Conservation (phyloP, 306 rosid species). For the Quercus dentata region DNA sequence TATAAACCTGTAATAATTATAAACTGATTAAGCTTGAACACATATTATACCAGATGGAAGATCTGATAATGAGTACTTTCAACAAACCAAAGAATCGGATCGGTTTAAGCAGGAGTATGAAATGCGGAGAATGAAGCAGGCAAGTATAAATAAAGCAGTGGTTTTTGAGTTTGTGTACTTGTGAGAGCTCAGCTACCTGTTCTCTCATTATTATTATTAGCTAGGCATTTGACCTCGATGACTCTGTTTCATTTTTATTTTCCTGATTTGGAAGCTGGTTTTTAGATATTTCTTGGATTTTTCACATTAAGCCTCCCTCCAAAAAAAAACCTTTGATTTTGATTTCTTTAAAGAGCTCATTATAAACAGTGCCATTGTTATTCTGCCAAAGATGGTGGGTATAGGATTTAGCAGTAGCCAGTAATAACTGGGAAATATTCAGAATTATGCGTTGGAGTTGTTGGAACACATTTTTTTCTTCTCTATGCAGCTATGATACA, state of each 20-base stretch:
- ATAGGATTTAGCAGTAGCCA: neutral
- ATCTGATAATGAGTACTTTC: conserved; percentile 27
- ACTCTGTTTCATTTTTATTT: neutral
- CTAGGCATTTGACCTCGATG: neutral
- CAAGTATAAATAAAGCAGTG: neutral
- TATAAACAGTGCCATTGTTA: neutral
- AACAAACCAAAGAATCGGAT: conserved; percentile 32
- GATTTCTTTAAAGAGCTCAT: neutral
- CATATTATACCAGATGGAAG: conserved; percentile 18
- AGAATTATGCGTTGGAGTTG: neutral
- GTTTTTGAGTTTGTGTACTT: neutral
- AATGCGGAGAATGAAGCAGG: conserved; percentile 42
- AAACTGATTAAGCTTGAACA: neutral
- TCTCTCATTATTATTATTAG: neutral
- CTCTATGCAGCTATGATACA: neutral
- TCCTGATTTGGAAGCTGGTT: neutral
- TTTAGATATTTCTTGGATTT: too few species aligned
- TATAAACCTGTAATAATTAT: neutral
- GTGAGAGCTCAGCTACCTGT: neutral
- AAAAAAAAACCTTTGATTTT: neutral
- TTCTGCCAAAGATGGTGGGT: neutral
- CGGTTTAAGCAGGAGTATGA: conserved; percentile 33
- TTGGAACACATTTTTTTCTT: neutral
- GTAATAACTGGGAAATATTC: neutral
- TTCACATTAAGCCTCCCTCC: too few species aligned